Base-by-base conservation (phyloP, 2,329 filamentous ascomycete genomes). In the Fusarium sarcochroum region DNA sequence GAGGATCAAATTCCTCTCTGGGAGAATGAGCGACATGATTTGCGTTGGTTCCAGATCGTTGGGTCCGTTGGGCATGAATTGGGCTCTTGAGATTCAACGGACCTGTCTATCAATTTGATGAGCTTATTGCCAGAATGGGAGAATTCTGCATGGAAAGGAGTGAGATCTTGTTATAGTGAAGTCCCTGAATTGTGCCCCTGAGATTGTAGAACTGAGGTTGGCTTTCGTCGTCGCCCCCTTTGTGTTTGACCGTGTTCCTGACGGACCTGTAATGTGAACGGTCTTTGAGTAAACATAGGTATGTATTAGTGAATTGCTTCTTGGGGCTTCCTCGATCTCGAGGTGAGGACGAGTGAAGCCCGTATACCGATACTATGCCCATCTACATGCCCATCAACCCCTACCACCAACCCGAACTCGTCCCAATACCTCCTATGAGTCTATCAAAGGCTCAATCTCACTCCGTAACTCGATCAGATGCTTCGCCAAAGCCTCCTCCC, bases 401-500 rank as follows among this genome's bases (percentile, higher is more conserved):
- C 15, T 23, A 14, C 41, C n/a, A n/a, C 20, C 50, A 15, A 37
- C 49, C 34, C 18, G 11, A 58, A 58, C 35, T 21, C 20, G 10
- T 8, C 21, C 27, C 21, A 55, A 35, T 40, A 21, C 54, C 27
- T 41, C 42, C 49, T 61, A 72, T 11, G 67, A 67, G 55, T 79
- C 77, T 48, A 79, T 51, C 45, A 76, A 63, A 20, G 69, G 70
- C 51, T 80, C 78, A 50, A 80, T 78, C 23, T 79, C 77, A 47
- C 75, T 73, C 27, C 77, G 70, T 14, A 80, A 46, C 46, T 76
- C 74, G 34, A 74, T 71, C 15, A 80, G 66, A 54, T 80, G 73
- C 68, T 75, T 75, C 5, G 71, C 71, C 46, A 80, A 64, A 38
- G 70, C 75, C 46, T 79, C 78, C 66, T 80, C 78, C 38, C 76